Conservation (phyloP, 2,329 filamentous ascomycete species). For the Xylariaceae sp. region DNA sequence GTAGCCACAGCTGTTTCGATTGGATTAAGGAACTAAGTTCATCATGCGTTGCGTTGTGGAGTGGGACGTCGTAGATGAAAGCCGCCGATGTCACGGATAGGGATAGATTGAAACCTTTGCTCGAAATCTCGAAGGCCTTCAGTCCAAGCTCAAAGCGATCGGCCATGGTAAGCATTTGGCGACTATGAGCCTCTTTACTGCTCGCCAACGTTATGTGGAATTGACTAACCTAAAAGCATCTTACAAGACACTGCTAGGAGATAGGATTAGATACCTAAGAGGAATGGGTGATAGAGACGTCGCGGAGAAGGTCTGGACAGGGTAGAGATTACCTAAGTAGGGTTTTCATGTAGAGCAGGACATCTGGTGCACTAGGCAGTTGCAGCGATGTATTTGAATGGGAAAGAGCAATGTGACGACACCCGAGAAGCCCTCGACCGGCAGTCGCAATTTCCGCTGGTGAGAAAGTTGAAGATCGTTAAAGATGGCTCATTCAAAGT, state of each 20-base stretch:
- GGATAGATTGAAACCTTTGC: conserved; percentile 19
- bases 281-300: background rate
- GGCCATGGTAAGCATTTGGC: conserved; percentile 29
- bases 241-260: background rate
- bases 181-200: background rate
- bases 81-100: conserved; percentile 35
- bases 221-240: background rate
- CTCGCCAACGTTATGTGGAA: background rate
- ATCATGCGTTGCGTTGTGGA: conserved; percentile 16
- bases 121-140: conserved; percentile 36
- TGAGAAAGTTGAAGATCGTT: background rate
- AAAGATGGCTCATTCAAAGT: background rate
- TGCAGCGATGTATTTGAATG: background rate
- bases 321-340: too few relatives aligned
- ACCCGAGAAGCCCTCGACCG: background rate
- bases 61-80: conserved; percentile 32
- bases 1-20: conserved; percentile 38
- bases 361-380: background rate
- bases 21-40: conserved; percentile 32
- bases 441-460: background rate
- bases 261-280: background rate
- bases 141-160: conserved; percentile 32
- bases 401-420: conserved; percentile 18
- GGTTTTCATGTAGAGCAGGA: background rate
- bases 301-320: background rate